Percentiles rank a stretch among this genome's conserved stretches.
phyloP scores from a whole-genome alignment of 768 basidiomycete species.

The Sporobolomyces roseus region DNA sequence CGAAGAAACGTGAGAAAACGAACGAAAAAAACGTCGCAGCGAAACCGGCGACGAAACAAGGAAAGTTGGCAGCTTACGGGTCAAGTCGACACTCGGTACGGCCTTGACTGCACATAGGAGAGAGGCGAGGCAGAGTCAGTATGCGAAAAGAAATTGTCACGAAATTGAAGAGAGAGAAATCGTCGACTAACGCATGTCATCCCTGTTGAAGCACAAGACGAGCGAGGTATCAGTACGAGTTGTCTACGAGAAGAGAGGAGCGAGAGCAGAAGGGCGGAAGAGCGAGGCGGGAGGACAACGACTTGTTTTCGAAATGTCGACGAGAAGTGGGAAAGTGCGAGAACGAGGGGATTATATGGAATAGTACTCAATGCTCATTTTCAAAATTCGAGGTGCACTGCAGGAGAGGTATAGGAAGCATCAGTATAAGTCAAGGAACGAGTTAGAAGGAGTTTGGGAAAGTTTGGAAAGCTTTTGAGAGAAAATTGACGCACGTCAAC shows the following conservation, averaged over 20 bases:
- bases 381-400: constrained; percentile 21
- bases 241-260: too few species aligned
- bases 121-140: too few species aligned
- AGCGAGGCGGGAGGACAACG: too few species aligned
- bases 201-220: neutral
- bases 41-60: neutral
- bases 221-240: neutral
- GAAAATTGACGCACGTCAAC: constrained; percentile 45
- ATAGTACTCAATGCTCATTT: constrained; percentile 24
- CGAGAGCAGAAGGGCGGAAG: too few species aligned
- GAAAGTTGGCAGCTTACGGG: too few species aligned
- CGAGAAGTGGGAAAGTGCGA: too few species aligned
- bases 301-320: too few species aligned
- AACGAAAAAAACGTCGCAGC: neutral
- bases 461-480: neutral
- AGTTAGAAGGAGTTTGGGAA: neutral
- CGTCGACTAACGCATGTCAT: neutral
- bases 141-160: neutral
- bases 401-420: neutral
- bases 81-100: neutral
- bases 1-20: neutral
- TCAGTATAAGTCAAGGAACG: neutral
- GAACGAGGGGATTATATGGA: neutral
- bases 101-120: too few species aligned
- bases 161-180: too few species aligned